Percentiles rank a stretch among this genome's conserved stretches.
phyloP scores from a whole-genome alignment of 164 flowering plant species.

The Chimonanthus praecox region DNA sequence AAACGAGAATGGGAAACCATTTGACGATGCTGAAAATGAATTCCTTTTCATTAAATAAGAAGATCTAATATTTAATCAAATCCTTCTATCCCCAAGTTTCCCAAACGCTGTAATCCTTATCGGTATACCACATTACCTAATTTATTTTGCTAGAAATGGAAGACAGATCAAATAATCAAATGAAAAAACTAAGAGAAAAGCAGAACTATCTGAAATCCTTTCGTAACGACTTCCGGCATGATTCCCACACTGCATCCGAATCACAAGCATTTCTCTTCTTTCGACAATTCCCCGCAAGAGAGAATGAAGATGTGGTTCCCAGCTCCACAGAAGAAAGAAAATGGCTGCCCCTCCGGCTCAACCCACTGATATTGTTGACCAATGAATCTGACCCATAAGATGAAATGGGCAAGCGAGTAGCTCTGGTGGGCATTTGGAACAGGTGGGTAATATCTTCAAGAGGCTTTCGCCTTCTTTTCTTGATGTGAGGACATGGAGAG shows the following conservation, averaged over 20 bases:
- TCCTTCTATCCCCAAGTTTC: not conserved
- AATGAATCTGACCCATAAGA: not conserved
- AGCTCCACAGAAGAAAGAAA: not conserved
- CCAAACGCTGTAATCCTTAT: not conserved
- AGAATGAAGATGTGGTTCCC: not conserved
- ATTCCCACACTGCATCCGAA: not conserved
- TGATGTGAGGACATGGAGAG: not conserved
- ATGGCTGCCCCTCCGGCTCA: not conserved
- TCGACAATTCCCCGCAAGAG: not conserved
- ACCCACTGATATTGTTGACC: not conserved
- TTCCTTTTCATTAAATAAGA: not conserved
- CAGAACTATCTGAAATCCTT: conserved; percentile 19
- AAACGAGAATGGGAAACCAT: no score
- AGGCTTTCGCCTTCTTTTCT: conserved; percentile 8
- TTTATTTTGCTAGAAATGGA: no score
- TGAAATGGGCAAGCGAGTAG: not conserved
- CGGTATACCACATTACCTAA: not conserved
- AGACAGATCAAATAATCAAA: not conserved
- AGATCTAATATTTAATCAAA: not conserved
- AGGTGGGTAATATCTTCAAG: conserved; percentile 12
- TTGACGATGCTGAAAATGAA: not conserved
- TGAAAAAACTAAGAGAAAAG: not conserved
- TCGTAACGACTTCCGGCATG: conserved; percentile 11
- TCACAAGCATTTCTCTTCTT: conserved; percentile 13
- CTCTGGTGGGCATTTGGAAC: not conserved